Conservation (phyloP, 139 green algal species). For the Pseudopediastrum boryanum region DNA sequence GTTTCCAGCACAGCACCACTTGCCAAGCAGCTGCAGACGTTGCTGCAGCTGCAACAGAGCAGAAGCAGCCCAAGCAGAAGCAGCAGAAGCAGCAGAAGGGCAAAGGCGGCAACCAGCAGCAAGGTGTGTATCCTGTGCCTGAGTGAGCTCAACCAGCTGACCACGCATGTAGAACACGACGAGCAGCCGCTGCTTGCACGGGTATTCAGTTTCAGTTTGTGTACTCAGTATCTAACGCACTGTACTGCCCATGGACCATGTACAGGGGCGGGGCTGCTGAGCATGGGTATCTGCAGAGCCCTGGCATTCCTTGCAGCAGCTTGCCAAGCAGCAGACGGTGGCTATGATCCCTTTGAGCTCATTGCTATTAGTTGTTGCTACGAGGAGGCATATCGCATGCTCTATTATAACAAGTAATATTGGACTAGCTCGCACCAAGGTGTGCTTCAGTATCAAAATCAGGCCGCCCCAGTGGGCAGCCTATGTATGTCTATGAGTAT, state of each 20-base stretch:
- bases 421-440: too few relatives aligned
- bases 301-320: too few relatives aligned
- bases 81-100: conserved; percentile 1
- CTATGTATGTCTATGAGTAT: too few relatives aligned
- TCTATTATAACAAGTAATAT: too few relatives aligned
- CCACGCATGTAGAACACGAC: background rate
- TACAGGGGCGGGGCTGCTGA: background rate
- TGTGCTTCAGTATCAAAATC: too few relatives aligned
- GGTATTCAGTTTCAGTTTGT: background rate
- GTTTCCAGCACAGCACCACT: background rate
- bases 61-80: background rate
- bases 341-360: too few relatives aligned
- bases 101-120: background rate
- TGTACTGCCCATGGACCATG: background rate
- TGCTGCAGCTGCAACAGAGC: background rate
- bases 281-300: background rate
- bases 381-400: too few relatives aligned
- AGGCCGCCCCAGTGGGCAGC: too few relatives aligned
- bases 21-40: background rate
- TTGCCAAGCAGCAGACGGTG: too few relatives aligned
- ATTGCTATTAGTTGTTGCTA: too few relatives aligned
- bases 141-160: too few relatives aligned
- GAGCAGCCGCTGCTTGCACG: background rate
- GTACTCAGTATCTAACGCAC: background rate
- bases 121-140: too few relatives aligned